Conservation (phyloP, 2,329 filamentous ascomycete species). For the Diaporthe nobilis region DNA sequence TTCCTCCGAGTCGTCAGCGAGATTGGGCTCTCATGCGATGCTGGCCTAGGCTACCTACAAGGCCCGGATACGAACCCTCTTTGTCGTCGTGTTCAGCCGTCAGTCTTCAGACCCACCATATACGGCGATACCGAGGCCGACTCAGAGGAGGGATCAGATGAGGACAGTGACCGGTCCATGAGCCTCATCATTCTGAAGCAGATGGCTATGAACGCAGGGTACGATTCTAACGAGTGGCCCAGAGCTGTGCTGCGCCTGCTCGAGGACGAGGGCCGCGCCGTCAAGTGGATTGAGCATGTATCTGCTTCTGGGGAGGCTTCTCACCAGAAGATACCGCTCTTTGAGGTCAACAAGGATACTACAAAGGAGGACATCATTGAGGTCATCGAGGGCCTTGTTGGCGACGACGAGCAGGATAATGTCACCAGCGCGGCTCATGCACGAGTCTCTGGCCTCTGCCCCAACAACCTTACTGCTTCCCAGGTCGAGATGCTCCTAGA, state of each 20-base stretch:
- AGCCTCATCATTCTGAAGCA: slow-evolving; percentile 49
- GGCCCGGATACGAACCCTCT: slow-evolving; percentile 64
- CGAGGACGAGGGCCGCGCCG: slow-evolving; percentile 50
- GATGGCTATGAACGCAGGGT: slow-evolving; percentile 57
- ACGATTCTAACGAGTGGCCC: slow-evolving; percentile 47
- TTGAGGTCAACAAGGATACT: slow-evolving; percentile 10
- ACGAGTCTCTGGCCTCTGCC: slow-evolving; percentile 46
- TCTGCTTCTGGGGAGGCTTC: slow-evolving; percentile 45
- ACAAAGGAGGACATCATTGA: slow-evolving; percentile 26
- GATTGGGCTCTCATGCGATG: slow-evolving; percentile 77
- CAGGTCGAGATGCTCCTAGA: slow-evolving; percentile 79
- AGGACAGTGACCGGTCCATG: slow-evolving; percentile 25
- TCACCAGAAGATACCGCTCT: slow-evolving; percentile 45
- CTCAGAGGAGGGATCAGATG: neutral
- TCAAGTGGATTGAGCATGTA: slow-evolving; percentile 32
- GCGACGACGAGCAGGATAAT: neutral
- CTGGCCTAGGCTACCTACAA: slow-evolving; percentile 76
- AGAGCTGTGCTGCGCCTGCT: slow-evolving; percentile 55
- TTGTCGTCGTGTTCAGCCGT: slow-evolving; percentile 5
- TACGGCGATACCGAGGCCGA: slow-evolving; percentile 17
- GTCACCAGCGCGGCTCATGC: slow-evolving; percentile 43
- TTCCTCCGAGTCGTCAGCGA: slow-evolving; percentile 70
- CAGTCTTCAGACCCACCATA: slow-evolving; percentile 37
- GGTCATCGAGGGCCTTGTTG: slow-evolving; percentile 28
- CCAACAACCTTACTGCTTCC: slow-evolving; percentile 70